A percentile compares a stretch with the other conserved stretches of the same genome.
These are phyloP conservation scores for Protomyces inundatus DNA, from an alignment of 1,139 yeast species.

Conservation along the genomic window DNA sequence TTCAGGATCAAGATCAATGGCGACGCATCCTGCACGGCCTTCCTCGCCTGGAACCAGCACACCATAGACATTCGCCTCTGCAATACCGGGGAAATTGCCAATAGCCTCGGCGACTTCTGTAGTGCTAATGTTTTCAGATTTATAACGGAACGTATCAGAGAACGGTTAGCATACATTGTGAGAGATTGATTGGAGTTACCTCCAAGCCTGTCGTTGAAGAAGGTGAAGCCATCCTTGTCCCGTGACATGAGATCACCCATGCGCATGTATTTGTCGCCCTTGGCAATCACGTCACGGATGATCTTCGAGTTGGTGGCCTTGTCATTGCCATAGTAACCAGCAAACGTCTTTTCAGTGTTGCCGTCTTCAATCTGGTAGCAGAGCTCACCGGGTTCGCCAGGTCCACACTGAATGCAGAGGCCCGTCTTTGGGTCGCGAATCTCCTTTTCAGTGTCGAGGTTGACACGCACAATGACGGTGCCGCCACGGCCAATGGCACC, in stretches of 20 bases:
- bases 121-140: constrained; percentile 90
- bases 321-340: constrained; percentile 86
- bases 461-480: constrained; percentile 23
- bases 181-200: not conserved
- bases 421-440: constrained; percentile 70
- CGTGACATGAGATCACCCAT: constrained; percentile 75
- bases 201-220: constrained; percentile 67
- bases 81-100: constrained; percentile 44
- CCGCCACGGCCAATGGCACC: constrained; percentile 35
- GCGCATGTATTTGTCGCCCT: constrained; percentile 90
- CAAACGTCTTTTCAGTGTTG: constrained; percentile 49
- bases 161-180: too few relatives aligned
- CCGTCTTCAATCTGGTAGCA: constrained; percentile 36
- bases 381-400: constrained; percentile 80
- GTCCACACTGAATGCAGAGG: constrained; percentile 48
- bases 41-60: constrained; percentile 81
- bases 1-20: constrained; percentile 52
- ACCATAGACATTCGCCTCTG: constrained; percentile 82
- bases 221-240: constrained; percentile 66
- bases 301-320: constrained; percentile 75
- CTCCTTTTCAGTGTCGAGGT: constrained; percentile 50
- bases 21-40: constrained; percentile 93
- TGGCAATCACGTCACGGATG: constrained; percentile 61
- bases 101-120: constrained; percentile 87
- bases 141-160: constrained; percentile 88